These are phyloP conservation scores for Kentomonas sorsogonicus DNA, from an alignment of 208 protist genomes.

Conservation along the genomic window DNA sequence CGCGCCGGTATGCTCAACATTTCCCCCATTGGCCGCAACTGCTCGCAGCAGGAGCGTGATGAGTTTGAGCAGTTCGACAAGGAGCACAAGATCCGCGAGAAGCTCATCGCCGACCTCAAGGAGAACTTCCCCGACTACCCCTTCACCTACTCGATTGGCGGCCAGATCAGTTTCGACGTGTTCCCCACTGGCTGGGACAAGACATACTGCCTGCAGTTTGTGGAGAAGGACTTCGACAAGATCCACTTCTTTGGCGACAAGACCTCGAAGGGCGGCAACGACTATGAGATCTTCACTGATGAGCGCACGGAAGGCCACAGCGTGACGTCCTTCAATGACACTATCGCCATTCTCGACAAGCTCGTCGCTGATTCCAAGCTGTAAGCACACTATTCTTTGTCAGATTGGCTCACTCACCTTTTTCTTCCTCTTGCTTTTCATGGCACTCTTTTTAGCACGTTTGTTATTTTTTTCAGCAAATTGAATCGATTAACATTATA, in stretches of 20 bases:
- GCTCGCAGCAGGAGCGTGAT: slow-evolving; percentile 95
- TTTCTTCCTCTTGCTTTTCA: too few species aligned
- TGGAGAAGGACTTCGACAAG: slow-evolving; percentile 93
- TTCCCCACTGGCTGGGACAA: slow-evolving; percentile 99
- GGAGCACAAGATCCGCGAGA: slow-evolving; percentile 92
- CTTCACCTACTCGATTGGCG: slow-evolving; percentile 97
- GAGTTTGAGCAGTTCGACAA: slow-evolving; percentile 98
- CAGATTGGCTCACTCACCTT: too few species aligned
- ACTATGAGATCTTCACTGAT: slow-evolving; percentile 98
- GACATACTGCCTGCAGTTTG: slow-evolving; percentile 97
- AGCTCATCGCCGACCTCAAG: slow-evolving; percentile 91
- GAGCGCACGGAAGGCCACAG: slow-evolving; percentile 89
- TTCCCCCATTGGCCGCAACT: slow-evolving; percentile 98
- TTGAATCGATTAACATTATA: too few species aligned
- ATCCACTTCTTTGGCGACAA: slow-evolving; percentile 99
- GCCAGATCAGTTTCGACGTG: slow-evolving; percentile 99
- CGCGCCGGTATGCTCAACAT: slow-evolving; percentile 99
- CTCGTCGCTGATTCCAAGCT: slow-evolving; percentile 46
- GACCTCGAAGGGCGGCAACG: slow-evolving; percentile 98
- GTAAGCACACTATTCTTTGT: too few species aligned
- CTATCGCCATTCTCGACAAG: slow-evolving; percentile 85
- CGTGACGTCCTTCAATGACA: slow-evolving; percentile 95
- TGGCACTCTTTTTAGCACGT: too few species aligned
- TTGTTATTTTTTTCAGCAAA: too few species aligned
- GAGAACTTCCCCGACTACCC: slow-evolving; percentile 75